Evolutionary conservation across 164 flowering plant species (phyloP), one percentile per base, ranked within the genome.

Genomic region (Cinnamomum micranthum): DNA sequence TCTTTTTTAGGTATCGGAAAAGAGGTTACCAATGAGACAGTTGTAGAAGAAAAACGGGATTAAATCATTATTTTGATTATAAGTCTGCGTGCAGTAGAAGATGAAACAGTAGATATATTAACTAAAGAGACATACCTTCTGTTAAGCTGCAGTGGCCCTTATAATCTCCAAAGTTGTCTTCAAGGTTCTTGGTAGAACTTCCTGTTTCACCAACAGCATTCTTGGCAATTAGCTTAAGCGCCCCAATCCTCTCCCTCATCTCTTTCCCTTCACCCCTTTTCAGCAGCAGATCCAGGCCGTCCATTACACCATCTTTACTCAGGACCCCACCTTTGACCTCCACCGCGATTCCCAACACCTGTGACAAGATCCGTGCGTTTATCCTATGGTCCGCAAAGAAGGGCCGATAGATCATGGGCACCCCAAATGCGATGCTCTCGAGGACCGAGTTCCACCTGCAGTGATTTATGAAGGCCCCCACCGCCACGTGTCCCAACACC

Each of bases 401-500:
- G 3, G 84, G 84, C 63, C 81, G 74, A 13, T 80, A 77, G 33
- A 83, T 73, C 77, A 84, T 63, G 6, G 84, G 85, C 55, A 80
- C 83, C 23, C 85, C 85, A 5, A 72, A 71, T 0, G 76, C 58
- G 55, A 84, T 77, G 52, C 83, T 78, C 68, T 84, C 84, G 28
- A 78, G 28, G 51, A 77, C 77, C 22, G 86, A 82, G 67, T 81
- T 81, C 86, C 86, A 81, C 5, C 84, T 81, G n/a, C 83, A 78
- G 69, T 80, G 84, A 0, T 82, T 81, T 35, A 79, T 51, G 51
- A 83, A 83, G 27, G 68, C 84, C 23, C 84, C 84, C 24, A 74
- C 71, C 0, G 80, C 71, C 2, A 14, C 12, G 58, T 83, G 86
- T 2, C 14, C 73, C 2, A 83, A 68, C 20, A 83, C 69, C 68